These are phyloP conservation scores for Aspergillus nidulans DNA, from an alignment of 495 filamentous ascomycete genomes.

Conservation along the genomic window DNA sequence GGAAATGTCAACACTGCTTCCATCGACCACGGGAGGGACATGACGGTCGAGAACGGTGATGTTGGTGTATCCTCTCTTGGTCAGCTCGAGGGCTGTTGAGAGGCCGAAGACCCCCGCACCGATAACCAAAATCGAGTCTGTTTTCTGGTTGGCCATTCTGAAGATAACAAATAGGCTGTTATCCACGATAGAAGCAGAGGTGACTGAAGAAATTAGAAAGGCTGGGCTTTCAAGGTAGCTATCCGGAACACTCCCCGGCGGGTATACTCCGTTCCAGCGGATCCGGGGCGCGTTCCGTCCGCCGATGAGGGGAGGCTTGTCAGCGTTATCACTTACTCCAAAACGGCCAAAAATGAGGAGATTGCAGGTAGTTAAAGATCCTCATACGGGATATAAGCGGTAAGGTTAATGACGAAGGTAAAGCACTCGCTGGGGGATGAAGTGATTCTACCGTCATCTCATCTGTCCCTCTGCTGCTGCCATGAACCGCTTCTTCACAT, in stretches of 20 bases:
- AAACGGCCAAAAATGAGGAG: neutral
- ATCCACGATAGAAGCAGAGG: neutral
- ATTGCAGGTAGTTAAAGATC: neutral
- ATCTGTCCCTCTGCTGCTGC: neutral
- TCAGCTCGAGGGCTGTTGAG: constrained; percentile 56
- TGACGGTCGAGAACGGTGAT: constrained; percentile 65
- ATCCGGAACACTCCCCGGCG: neutral
- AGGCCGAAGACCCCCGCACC: constrained; percentile 70
- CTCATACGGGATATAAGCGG: neutral
- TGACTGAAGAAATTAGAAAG: neutral
- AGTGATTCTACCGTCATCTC: neutral
- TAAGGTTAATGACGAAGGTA: neutral
- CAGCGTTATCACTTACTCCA: neutral
- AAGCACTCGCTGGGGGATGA: neutral
- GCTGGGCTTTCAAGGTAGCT: neutral
- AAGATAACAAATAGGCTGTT: neutral
- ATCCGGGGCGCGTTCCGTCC: constrained; percentile 1
- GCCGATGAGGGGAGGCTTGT: neutral
- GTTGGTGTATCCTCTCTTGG: constrained; percentile 42
- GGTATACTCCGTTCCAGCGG: neutral
- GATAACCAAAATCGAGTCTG: constrained; percentile 55
- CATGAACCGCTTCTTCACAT: constrained; percentile 14
- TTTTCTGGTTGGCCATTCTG: constrained; percentile 22
- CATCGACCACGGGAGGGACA: constrained; percentile 53
- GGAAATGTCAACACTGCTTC: constrained; percentile 62